Evolutionary conservation across 2,329 filamentous ascomycete species (phyloP).

Genomic region (Huntiella savannae): DNA sequence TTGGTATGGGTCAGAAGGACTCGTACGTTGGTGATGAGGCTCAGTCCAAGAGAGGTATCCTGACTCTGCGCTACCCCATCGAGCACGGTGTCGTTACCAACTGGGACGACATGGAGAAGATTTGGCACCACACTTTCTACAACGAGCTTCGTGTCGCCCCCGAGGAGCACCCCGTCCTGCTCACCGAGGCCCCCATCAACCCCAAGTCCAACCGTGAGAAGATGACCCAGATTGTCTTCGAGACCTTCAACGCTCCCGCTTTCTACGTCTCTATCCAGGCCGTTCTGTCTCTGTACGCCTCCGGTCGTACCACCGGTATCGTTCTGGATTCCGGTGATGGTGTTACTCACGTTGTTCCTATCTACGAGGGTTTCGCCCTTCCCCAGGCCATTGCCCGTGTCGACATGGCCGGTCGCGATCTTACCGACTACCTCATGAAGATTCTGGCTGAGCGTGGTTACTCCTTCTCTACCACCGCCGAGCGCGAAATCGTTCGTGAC

Average conservation of each 20-base stretch:
- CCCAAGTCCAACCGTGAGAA: slow-evolving; percentile 99
- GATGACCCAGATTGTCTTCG: slow-evolving; percentile 99
- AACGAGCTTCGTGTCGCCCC: slow-evolving; percentile 99
- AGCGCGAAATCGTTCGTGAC: slow-evolving; percentile 99
- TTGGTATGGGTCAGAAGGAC: slow-evolving; percentile 99
- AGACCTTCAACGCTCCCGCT: slow-evolving; percentile 99
- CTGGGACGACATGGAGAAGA: slow-evolving; percentile 99
- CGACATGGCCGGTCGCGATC: slow-evolving; percentile 98
- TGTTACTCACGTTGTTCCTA: slow-evolving; percentile 99
- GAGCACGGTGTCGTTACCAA: slow-evolving; percentile 99
- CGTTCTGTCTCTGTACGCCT: slow-evolving; percentile 96
- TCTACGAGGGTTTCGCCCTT: slow-evolving; percentile 99
- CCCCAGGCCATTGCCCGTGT: slow-evolving; percentile 99
- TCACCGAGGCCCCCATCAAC: slow-evolving; percentile 99
- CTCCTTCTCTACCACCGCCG: slow-evolving; percentile 98
- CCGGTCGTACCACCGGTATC: slow-evolving; percentile 99
- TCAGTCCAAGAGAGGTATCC: slow-evolving; percentile 99
- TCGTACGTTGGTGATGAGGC: slow-evolving; percentile 99
- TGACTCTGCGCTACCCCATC: slow-evolving; percentile 97
- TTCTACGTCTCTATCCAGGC: slow-evolving; percentile 99
- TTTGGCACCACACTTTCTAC: slow-evolving; percentile 99
- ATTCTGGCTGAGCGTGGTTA: slow-evolving; percentile 98
- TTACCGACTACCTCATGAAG: slow-evolving; percentile 99
- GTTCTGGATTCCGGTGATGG: slow-evolving; percentile 99
- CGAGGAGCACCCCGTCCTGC: slow-evolving; percentile 97